Evolutionary conservation across 331 rosid genomes (phyloP).

Genomic region (Phaseolus coccineus): DNA sequence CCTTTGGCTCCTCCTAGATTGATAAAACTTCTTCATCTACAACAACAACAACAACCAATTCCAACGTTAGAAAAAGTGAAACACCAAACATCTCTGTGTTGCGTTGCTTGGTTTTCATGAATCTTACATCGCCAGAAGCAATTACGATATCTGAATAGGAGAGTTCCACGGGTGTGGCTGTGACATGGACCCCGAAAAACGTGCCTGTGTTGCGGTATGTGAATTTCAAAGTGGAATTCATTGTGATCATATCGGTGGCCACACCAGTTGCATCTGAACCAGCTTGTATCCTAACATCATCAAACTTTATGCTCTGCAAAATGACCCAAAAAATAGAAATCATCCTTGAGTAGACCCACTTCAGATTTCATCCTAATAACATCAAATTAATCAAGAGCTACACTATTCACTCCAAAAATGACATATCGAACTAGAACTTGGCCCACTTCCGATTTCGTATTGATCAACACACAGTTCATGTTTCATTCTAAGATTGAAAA

Average conservation of each 20-base stretch:
- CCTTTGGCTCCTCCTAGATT: conserved; percentile 76
- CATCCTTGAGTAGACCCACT: neutral
- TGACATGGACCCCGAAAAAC: conserved; percentile 85
- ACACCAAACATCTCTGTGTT: neutral
- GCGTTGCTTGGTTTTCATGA: neutral
- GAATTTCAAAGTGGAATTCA: conserved; percentile 79
- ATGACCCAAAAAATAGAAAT: neutral
- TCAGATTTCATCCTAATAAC: neutral
- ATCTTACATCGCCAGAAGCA: conserved; percentile 80
- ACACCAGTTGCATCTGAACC: conserved; percentile 91
- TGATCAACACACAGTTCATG: neutral
- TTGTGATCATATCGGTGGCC: conserved; percentile 87
- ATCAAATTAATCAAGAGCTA: neutral
- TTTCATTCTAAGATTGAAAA: neutral
- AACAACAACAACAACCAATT: conserved; percentile 53
- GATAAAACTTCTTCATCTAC: conserved; percentile 75
- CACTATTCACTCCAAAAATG: too few relatives aligned
- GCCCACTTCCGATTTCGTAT: neutral
- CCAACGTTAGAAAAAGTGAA: conserved; percentile 7
- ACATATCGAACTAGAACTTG: too few relatives aligned
- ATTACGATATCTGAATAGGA: conserved; percentile 64
- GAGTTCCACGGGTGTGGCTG: conserved; percentile 74
- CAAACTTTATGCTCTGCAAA: conserved; percentile 76
- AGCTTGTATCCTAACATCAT: conserved; percentile 76
- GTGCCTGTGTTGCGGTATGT: conserved; percentile 86